Evolutionary conservation across 805 yeast genomes (phyloP), one percentile per base, ranked within the genome.

Genomic region (Hanseniaspora singularis): DNA sequence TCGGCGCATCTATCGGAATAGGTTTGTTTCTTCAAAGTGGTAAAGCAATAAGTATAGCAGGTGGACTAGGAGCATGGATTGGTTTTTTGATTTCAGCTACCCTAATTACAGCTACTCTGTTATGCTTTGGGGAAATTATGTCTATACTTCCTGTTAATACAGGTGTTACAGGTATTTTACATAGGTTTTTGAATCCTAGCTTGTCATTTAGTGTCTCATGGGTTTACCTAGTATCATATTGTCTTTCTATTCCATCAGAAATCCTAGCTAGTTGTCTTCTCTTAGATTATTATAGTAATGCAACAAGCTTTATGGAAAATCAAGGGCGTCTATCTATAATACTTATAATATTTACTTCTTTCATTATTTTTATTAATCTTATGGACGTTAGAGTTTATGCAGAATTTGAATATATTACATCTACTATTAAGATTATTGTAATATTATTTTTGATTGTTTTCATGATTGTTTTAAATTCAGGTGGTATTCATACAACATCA

Each of bases 1-100:
- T 83, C 26, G 86, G 87, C 2, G 89, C 87, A 1, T 80, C 88
- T 0, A 60, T 82, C 4, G 92, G 92, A 1, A 89, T 82, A 14
- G 92, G 94, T 0, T 61, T 82, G 16, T 70, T 79, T 49, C 63
- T 82, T 20, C 75, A 79, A 36, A 73, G 81, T 6, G 88, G 92
- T 3, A 79, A 81, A 55, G 82, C 86, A 0, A 70, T 82, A 44
- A 69, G 77, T 16, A 76, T 77, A 15, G 81, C 83, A 2, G 94
- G 94, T 1, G 89, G 89, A 0, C 64, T 82, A 44, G 94, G 94
- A 0, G 74, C 85, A 8, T 61, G 82, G 4, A 53, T 82, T 12
- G 88, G 89, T 1, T 81, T 77, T 57, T 47, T 70, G 0, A 62
- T 81, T 9, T 70, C 83, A 23, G 92, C 88, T 0, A 56, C 74